Base-by-base conservation (phyloP, 768 basidiomycete genomes). In the Pleurotus platypus region DNA sequence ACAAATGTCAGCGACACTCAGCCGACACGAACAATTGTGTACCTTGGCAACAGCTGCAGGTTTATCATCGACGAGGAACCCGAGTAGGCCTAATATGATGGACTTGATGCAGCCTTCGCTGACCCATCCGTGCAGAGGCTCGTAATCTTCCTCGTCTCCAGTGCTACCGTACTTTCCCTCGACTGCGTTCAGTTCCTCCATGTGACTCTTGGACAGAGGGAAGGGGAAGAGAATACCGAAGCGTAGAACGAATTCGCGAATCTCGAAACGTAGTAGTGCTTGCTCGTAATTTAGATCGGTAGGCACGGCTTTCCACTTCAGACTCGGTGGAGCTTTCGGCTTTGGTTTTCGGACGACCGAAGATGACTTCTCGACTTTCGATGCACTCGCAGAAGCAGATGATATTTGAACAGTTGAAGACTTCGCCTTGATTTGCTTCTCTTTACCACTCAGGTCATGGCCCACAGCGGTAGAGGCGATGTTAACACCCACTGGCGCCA, bases 231-330 rank as follows among this genome's bases (percentile, higher is more conserved):
- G 56, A 26, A 75, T 72, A 1, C 75, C 73, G 60, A 92, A 92
- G 35, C 90, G 79, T 47, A 88, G 65, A 9, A 82, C 65, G 66
- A 91, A 93, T 69, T 92, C 90, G 57, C 90, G 83, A 43, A 92
- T 85, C 61, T 82, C 74, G 47, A 92, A 79, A 8, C 90, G 84
- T 24, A 78, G 75, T 60, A 87, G 78, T 1, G 78, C 82, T 40
- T 82, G 79, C 0, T 72, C 64, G 39, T 73, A 70, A 4, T 74
- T 69, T 12, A 87, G 70, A 27, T 61, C 62, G 11, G 76, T 72
- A 1, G 72, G 73, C 5, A 89, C 65, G 5, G 66, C 63, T 4
- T 72, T 79, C 90, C 90, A 92, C 47, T 70, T 69, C 40, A 85
- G 71, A 57, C 70, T 58, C 5, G 84, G 79, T 26, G 83, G 67